Conservation (phyloP, 768 basidiomycete genomes). For the Xerocomellus dryophilus region DNA sequence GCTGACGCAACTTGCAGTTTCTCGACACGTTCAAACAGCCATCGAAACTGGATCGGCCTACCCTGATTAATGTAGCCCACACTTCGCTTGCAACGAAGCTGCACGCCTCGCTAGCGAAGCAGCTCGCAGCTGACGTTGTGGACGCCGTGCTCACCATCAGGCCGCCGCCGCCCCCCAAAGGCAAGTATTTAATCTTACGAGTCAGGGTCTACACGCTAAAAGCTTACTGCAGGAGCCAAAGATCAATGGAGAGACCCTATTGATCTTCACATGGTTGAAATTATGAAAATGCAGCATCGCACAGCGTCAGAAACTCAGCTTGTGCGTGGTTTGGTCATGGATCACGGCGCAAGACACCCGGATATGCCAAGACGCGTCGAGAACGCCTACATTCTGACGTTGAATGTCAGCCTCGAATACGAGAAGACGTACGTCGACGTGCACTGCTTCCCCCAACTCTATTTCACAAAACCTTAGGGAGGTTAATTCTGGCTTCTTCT, state of each 20-base stretch:
- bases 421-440: constrained; percentile 87
- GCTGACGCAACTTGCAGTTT: constrained; percentile 56
- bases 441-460: constrained; percentile 17
- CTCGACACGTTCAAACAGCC: constrained; percentile 85
- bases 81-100: constrained; percentile 97
- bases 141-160: constrained; percentile 92
- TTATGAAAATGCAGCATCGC: constrained; percentile 99
- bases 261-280: constrained; percentile 98
- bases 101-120: constrained; percentile 73
- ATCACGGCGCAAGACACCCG: constrained; percentile 96
- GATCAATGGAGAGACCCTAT: constrained; percentile 85
- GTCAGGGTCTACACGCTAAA: constrained; percentile 30
- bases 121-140: constrained; percentile 88
- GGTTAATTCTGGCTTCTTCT: constrained; percentile 99
- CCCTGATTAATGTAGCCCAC: constrained; percentile 88
- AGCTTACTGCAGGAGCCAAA: constrained; percentile 44
- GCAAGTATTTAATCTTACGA: constrained; percentile 36
- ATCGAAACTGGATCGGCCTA: constrained; percentile 79
- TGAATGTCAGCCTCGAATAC: constrained; percentile 98
- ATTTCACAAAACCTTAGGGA: constrained; percentile 54
- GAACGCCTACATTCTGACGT: constrained; percentile 90
- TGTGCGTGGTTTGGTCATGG: constrained; percentile 90
- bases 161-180: constrained; percentile 59
- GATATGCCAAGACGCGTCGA: constrained; percentile 99
- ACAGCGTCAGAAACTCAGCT: constrained; percentile 97